Conservation (phyloP, 352 stramenopile genomes). For the Phytophthora pinifolia region DNA sequence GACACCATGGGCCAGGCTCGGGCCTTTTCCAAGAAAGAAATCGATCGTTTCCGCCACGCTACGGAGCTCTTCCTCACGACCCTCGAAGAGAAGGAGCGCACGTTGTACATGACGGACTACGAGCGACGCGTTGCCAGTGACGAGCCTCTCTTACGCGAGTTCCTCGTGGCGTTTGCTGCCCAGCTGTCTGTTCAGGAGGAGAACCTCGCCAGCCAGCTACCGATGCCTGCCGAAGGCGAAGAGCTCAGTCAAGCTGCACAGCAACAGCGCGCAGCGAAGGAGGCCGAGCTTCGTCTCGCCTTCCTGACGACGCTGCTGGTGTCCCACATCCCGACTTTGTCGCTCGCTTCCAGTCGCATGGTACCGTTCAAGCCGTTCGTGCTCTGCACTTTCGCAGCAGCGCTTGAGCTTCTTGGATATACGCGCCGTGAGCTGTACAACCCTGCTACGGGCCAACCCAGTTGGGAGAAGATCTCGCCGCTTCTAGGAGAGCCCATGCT, state of each 20-base stretch:
- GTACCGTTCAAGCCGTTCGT: slow-evolving; percentile 63
- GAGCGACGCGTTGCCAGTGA: slow-evolving; percentile 48
- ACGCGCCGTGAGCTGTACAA: slow-evolving; percentile 41
- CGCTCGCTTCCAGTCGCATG: slow-evolving; percentile 39
- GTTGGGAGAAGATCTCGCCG: slow-evolving; percentile 64
- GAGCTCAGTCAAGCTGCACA: slow-evolving; percentile 26
- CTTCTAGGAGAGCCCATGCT: slow-evolving; percentile 45
- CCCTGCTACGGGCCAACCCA: slow-evolving; percentile 51
- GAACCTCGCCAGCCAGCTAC: slow-evolving; percentile 50
- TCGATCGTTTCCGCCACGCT: slow-evolving; percentile 65
- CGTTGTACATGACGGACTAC: slow-evolving; percentile 65
- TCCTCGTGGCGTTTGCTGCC: slow-evolving; percentile 54
- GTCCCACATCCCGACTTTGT: slow-evolving; percentile 54
- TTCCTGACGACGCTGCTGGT: slow-evolving; percentile 56
- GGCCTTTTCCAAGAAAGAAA: slow-evolving; percentile 53
- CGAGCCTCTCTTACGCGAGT: slow-evolving; percentile 61
- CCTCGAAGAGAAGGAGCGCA: slow-evolving; percentile 66
- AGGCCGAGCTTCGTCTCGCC: slow-evolving; percentile 51
- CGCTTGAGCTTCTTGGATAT: slow-evolving; percentile 53
- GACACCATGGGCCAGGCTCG: slow-evolving; percentile 79
- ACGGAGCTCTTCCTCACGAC: slow-evolving; percentile 51
- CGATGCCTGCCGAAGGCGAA: slow-evolving; percentile 29
- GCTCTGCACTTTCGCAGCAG: slow-evolving; percentile 49
- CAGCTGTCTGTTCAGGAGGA: slow-evolving; percentile 67
- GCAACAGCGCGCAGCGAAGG: slow-evolving; percentile 38